Base-by-base conservation (phyloP, 345 rosid species). In the Heritiera littoralis region DNA sequence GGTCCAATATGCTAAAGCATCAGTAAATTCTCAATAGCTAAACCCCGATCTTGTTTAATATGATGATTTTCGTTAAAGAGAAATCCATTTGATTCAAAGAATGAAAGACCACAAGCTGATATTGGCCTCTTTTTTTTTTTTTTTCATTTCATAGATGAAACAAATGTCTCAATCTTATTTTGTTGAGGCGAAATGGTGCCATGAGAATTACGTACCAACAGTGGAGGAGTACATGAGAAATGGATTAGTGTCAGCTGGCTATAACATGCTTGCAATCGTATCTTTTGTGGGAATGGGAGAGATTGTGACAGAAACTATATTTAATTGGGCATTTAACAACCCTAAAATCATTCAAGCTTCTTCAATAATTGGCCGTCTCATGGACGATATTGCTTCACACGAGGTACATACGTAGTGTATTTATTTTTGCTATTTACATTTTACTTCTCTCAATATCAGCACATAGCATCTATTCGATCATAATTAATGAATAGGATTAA, bases 211-310 rank as follows among this genome's bases (percentile, higher is more conserved):
- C n/a, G n/a, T n/a, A n/a, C n/a, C n/a, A n/a, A n/a, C n/a, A n/a
- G n/a, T n/a, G n/a, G n/a, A n/a, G n/a, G n/a, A n/a, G n/a, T n/a
- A n/a, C n/a, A n/a, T n/a, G n/a, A n/a, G n/a, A n/a, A n/a, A n/a
- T n/a, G n/a, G n/a, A n/a, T n/a, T n/a, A 9, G 60, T 77, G 7
- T 28, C 80, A 3, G 4, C 67, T 18, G 75, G 45, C 14, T 79
- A 77, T 45, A 9, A n/a, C 13, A 18, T 81, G 67, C 40, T 85
- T 6, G 9, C 75, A 12, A 20, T 64, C 7, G 48, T 78, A 0
- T 74, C 80, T 13, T 75, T 80, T 45, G 20, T 85, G 0, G 86
- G 85, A 35, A 82, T 81, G 82, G 86, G 80, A 40, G 61, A 80
- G 8, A 15, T 71, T 7, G 84, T 30, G 30, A 67, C 69, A 0